These are phyloP conservation scores for Arthroderma sp. DNA, from an alignment of 2,329 filamentous ascomycete species.

Conservation along the genomic window DNA sequence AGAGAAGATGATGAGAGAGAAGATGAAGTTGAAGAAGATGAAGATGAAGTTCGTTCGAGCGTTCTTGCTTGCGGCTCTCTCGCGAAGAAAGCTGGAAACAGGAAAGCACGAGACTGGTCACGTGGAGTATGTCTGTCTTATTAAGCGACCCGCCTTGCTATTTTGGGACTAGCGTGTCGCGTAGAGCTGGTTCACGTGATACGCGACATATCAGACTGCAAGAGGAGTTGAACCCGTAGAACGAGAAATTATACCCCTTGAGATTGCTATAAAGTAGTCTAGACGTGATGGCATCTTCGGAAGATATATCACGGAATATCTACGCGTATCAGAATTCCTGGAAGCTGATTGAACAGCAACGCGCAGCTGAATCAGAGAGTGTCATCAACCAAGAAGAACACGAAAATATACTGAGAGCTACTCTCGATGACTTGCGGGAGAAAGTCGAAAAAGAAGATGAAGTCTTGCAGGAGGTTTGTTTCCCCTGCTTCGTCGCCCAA, in stretches of 20 bases:
- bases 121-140: neutral
- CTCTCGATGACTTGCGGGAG: conserved; percentile 52
- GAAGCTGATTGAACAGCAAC: conserved; percentile 22
- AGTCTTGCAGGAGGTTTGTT: conserved; percentile 32
- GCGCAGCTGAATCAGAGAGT: conserved; percentile 17
- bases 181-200: conserved; percentile 4
- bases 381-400: conserved; percentile 21
- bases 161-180: conserved; percentile 1
- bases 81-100: conserved; percentile 2
- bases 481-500: neutral
- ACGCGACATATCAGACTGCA: neutral
- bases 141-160: conserved; percentile 5
- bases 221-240: neutral
- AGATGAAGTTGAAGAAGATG: conserved; percentile 3
- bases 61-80: neutral
- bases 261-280: neutral
- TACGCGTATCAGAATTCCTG: conserved; percentile 21
- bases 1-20: conserved; percentile 8
- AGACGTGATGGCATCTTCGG: conserved; percentile 5
- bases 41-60: conserved; percentile 1
- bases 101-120: neutral
- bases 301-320: conserved; percentile 9
- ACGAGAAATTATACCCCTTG: neutral
- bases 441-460: conserved; percentile 35
- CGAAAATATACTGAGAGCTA: conserved; percentile 43